A percentile compares a stretch with the other conserved stretches of the same genome.
Evolutionary conservation across 2,329 filamentous ascomycete species (phyloP).

Genomic region (Scopulariopsis brevicaulis): DNA sequence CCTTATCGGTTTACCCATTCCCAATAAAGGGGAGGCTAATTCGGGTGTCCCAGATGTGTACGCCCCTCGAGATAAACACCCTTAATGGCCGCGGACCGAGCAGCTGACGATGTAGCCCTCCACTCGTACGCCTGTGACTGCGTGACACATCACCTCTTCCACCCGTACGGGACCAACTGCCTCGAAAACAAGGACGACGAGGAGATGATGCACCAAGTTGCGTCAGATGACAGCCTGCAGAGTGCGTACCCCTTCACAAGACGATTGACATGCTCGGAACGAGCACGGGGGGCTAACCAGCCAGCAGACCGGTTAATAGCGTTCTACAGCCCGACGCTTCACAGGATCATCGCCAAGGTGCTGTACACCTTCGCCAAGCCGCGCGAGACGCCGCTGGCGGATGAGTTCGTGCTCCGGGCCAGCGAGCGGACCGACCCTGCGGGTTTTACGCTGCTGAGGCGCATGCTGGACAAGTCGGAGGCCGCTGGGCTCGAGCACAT

Average conservation of each 20-base stretch:
- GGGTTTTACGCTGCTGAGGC: conserved; percentile 45
- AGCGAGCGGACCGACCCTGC: conserved; percentile 31
- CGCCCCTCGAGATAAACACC: background rate
- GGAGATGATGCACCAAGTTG: conserved; percentile 56
- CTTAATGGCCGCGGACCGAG: background rate
- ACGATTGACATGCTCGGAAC: background rate
- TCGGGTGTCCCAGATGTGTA: conserved; percentile 9
- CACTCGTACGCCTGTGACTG: conserved; percentile 62
- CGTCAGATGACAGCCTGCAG: conserved; percentile 55
- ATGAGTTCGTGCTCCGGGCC: conserved; percentile 44
- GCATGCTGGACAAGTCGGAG: conserved; percentile 39
- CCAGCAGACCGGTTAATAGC: conserved; percentile 43
- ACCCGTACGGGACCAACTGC: conserved; percentile 51
- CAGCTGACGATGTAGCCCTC: conserved; percentile 20
- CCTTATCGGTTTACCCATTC: background rate
- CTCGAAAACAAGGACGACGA: conserved; percentile 43
- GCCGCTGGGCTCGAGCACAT: conserved; percentile 27
- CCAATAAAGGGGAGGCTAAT: background rate
- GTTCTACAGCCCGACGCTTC: conserved; percentile 42
- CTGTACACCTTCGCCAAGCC: conserved; percentile 39
- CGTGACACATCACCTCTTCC: conserved; percentile 58
- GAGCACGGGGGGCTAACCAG: background rate
- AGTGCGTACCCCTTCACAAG: conserved; percentile 28
- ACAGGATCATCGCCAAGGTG: conserved; percentile 31
- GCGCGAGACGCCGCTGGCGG: conserved; percentile 45